Evolutionary conservation across 2,329 filamentous ascomycete species (phyloP).

Genomic region (Beauveria asiatica): DNA sequence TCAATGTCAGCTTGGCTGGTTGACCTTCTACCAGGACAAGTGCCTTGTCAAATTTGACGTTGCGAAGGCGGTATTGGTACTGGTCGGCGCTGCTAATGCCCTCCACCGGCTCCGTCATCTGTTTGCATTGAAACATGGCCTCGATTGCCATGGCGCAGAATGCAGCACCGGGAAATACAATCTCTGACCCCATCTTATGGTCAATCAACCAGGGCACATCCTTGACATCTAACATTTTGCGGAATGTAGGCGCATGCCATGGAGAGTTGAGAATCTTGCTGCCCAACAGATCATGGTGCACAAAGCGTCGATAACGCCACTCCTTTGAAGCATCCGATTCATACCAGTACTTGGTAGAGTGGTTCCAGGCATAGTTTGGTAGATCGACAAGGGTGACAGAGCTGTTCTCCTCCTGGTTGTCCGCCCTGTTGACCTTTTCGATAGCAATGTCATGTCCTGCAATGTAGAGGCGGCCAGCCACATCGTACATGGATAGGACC

Average conservation of each 20-base stretch:
- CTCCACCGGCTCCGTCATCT: neutral
- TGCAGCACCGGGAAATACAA: constrained; percentile 34
- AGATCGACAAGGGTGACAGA: constrained; percentile 14
- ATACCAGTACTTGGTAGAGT: constrained; percentile 14
- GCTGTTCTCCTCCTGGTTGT: neutral
- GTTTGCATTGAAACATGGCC: constrained; percentile 21
- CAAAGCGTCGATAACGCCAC: constrained; percentile 15
- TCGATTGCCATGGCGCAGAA: constrained; percentile 36
- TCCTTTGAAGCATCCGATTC: constrained; percentile 18
- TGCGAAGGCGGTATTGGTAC: neutral
- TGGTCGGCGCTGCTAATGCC: neutral
- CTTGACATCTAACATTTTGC: constrained; percentile 27
- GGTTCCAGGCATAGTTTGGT: constrained; percentile 21
- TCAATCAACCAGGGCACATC: constrained; percentile 36
- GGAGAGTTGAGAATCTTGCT: constrained; percentile 20
- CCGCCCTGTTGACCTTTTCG: neutral
- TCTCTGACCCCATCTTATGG: constrained; percentile 30
- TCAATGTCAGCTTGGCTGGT: neutral
- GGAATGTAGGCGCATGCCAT: constrained; percentile 27
- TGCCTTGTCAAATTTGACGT: constrained; percentile 6
- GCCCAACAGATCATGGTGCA: constrained; percentile 24
- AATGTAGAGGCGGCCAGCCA: neutral
- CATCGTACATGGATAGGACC: neutral
- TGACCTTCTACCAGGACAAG: neutral
- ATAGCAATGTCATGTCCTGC: constrained; percentile 9